Evolutionary conservation across 192 early-diverging fungal genomes (phyloP), one percentile per base, ranked within the genome.

Genomic region (Dispira parvispora): DNA sequence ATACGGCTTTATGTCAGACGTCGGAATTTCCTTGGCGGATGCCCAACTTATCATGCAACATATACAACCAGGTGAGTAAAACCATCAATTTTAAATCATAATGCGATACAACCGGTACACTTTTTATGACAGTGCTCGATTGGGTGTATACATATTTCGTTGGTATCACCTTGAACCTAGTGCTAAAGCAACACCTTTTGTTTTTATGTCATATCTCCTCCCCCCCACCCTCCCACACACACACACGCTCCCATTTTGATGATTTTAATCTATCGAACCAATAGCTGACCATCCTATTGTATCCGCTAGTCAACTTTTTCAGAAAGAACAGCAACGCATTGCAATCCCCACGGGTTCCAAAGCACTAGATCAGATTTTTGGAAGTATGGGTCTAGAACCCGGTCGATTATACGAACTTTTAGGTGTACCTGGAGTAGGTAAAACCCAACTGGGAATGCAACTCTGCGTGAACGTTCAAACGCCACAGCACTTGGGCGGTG

Each of bases 241-340:
- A 12, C 46, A 11, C 46, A 46, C 18, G 46, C 46, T 23, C 47
- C 1, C 47, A 4, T 50, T 23, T 4, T 23, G 18, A 20, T 50
- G 9, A 16, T 23, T 3, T 50, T 9, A 50, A 50, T 20, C 1
- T 9, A 1, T 55, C 9, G 73, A 14, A 44, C 55, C 61, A 18
- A 21, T 76, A 25, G 45, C 32, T 38, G 68, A 72, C 2, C 32
- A 38, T 38, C 32, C 32, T 6, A 38, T 38, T 38, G 45, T 70
- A 1, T 74, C 72, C 10, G 74, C 74, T 3, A 58, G 70, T 25
- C 67, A 71, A 45, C 64, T 69, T 6, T 44, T 76, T 13, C 23
- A 65, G 43, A 26, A 45, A 8, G 70, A 79, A 45, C 61, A 54
- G 11, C 23, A 50, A 16, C 69, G 66, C 43, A 27, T 13, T 57